phyloP scores from a whole-genome alignment of 192 early-diverging fungal species.

The Haplosporangium gracile region DNA sequence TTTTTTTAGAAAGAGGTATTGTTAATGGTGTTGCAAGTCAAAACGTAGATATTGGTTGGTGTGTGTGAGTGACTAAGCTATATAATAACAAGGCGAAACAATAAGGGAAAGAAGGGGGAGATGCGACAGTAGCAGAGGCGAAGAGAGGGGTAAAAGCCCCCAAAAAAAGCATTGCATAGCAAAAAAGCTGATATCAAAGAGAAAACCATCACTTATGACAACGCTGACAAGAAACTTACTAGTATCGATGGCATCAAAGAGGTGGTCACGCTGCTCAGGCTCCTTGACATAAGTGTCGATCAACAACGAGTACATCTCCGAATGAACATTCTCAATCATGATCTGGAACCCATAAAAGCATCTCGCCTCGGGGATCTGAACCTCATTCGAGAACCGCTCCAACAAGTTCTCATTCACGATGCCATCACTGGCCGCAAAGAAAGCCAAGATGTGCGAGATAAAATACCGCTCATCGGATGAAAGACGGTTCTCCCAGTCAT shows the following conservation, averaged over 20 bases:
- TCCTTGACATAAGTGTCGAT: constrained; percentile 98
- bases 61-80: not conserved
- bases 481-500: constrained; percentile 91
- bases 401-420: constrained; percentile 98
- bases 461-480: constrained; percentile 91
- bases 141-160: not conserved
- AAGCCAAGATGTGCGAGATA: constrained; percentile 92
- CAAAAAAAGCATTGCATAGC: not conserved
- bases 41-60: not conserved
- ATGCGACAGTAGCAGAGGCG: not conserved
- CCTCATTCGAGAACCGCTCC: constrained; percentile 90
- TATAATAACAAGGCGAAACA: not conserved
- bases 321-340: constrained; percentile 98
- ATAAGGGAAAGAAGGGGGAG: not conserved
- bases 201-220: not conserved
- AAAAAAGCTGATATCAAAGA: constrained; percentile 14
- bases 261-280: constrained; percentile 79
- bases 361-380: constrained; percentile 94
- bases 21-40: not conserved
- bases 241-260: constrained; percentile 96
- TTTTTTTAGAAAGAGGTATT: not conserved
- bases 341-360: constrained; percentile 99
- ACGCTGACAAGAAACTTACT: constrained; percentile 57
- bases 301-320: constrained; percentile 94
- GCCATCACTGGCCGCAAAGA: constrained; percentile 96